Conservation (phyloP, 2,329 filamentous ascomycete genomes). For the Geoglossum cookeanum region DNA sequence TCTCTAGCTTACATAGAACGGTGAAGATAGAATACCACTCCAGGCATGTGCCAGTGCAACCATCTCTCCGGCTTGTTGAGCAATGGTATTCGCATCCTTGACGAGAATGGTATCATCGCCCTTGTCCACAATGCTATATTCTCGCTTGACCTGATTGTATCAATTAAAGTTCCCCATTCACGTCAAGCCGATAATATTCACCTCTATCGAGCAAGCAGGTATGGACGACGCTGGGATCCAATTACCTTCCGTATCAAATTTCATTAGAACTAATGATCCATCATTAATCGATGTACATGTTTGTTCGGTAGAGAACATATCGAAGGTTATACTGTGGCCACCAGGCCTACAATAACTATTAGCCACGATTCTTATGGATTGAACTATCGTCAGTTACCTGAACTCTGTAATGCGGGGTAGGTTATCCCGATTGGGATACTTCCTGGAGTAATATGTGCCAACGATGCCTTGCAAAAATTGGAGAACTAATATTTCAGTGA, state of each 20-base stretch:
- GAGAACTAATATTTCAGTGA: background rate
- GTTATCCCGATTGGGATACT: background rate
- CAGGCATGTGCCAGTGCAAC: background rate
- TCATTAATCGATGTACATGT: background rate
- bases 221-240: background rate
- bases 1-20: background rate
- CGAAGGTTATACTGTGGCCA: background rate
- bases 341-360: background rate
- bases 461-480: background rate
- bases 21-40: background rate
- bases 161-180: background rate
- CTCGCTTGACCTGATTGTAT: background rate
- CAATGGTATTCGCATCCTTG: background rate
- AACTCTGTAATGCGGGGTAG: background rate
- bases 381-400: background rate
- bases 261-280: background rate
- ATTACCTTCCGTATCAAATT: background rate
- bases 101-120: background rate
- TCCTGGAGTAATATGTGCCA: background rate
- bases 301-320: too few relatives aligned
- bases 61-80: background rate
- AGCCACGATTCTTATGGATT: background rate
- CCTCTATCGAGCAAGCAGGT: background rate
- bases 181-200: background rate
- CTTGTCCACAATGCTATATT: background rate